These are phyloP conservation scores for Naganishia cerealis DNA, from an alignment of 1,284 basidiomycete species.

Conservation along the genomic window DNA sequence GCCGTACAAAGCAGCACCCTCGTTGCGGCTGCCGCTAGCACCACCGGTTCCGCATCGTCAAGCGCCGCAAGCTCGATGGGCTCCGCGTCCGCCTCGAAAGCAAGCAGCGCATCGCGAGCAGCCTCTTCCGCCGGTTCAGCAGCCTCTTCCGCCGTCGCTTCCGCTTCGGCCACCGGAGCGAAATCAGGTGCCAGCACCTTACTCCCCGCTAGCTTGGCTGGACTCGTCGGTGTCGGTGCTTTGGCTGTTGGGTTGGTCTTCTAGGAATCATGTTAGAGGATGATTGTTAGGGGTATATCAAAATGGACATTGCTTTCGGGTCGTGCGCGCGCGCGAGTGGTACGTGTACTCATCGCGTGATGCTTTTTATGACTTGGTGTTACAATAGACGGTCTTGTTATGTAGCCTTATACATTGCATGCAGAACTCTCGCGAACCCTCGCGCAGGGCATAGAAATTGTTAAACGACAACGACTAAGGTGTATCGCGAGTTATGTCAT, in stretches of 20 bases:
- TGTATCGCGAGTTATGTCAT: not conserved
- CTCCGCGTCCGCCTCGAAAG: not conserved
- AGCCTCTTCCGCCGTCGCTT: constrained; percentile 9
- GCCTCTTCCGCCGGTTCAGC: constrained; percentile 7
- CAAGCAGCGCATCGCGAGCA: constrained; percentile 6
- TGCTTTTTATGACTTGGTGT: no score
- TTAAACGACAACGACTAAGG: no score
- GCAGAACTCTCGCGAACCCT: no score
- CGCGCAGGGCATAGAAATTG: no score
- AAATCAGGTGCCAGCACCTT: constrained; percentile 1
- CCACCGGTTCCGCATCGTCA: constrained; percentile 37
- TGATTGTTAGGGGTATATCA: not conserved
- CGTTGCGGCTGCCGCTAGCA: constrained; percentile 37
- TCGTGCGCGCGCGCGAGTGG: no score
- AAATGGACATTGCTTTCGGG: not conserved
- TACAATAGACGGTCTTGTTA: no score
- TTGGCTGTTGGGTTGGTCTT: constrained; percentile 14
- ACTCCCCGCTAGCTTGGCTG: constrained; percentile 11
- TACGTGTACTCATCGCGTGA: no score
- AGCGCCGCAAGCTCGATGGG: constrained; percentile 2
- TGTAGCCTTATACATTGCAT: no score
- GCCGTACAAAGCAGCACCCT: constrained; percentile 67
- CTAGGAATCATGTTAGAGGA: not conserved
- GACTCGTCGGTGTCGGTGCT: constrained; percentile 15
- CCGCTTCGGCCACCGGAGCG: constrained; percentile 1